These are phyloP conservation scores for Pseudotulostoma volvatum DNA, from an alignment of 495 filamentous ascomycete species.

Conservation along the genomic window DNA sequence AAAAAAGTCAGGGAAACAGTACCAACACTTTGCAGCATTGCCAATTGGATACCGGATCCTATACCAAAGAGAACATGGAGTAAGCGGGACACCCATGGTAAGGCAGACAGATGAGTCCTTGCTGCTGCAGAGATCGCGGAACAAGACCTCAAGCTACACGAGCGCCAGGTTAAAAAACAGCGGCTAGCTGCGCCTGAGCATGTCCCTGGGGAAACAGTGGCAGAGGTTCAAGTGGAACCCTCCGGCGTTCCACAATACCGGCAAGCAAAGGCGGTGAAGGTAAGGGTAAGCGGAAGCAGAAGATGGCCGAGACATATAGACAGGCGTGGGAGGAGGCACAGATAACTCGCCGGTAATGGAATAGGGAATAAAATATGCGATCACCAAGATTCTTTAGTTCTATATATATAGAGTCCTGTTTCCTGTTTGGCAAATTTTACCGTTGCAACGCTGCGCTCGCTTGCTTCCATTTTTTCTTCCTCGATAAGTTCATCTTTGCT, in stretches of 20 bases:
- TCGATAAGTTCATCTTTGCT: too few relatives aligned
- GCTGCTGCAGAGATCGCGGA: neutral
- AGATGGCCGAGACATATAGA: neutral
- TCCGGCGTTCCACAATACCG: neutral
- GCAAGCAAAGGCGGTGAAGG: neutral
- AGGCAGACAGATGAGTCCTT: neutral
- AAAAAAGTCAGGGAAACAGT: neutral
- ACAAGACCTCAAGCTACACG: neutral
- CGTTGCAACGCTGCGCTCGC: too few relatives aligned
- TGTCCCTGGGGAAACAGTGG: neutral
- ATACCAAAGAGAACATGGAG: neutral
- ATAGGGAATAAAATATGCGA: too few relatives aligned
- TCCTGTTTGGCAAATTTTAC: too few relatives aligned
- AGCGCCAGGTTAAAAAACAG: constrained; percentile 1
- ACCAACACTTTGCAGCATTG: neutral
- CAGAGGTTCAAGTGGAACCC: neutral
- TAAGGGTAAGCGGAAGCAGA: neutral
- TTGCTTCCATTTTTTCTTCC: too few relatives aligned
- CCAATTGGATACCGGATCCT: neutral
- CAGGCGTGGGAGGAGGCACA: neutral
- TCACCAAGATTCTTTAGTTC: too few relatives aligned
- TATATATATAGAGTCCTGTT: too few relatives aligned
- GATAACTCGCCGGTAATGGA: too few relatives aligned
- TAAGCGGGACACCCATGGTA: neutral
- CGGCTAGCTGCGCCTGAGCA: neutral